A percentile compares a stretch with the other conserved stretches of the same genome.
phyloP scores from a whole-genome alignment of 768 basidiomycete species.

The Mycena rosella region DNA sequence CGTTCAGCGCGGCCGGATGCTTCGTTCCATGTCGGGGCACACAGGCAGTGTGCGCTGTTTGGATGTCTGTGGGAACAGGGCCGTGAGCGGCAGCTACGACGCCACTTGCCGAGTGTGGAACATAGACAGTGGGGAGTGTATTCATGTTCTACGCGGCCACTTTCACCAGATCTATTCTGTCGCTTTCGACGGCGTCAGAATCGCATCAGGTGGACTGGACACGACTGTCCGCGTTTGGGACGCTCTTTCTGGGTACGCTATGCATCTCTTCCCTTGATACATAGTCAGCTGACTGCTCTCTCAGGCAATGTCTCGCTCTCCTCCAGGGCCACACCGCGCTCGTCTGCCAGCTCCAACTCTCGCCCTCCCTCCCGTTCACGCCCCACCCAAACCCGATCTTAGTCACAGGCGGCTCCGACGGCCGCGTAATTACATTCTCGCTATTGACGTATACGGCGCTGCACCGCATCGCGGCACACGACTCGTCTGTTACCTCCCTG shows the following conservation, averaged over 20 bases:
- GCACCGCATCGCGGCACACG: constrained; percentile 88
- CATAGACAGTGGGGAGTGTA: constrained; percentile 88
- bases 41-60: constrained; percentile 86
- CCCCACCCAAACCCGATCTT: constrained; percentile 80
- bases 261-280: not conserved
- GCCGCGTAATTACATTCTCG: constrained; percentile 82
- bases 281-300: constrained; percentile 16
- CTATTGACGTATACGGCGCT: constrained; percentile 58
- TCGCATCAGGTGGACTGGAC: constrained; percentile 92
- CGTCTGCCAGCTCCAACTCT: constrained; percentile 91
- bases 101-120: constrained; percentile 92
- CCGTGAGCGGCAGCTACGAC: constrained; percentile 96
- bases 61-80: constrained; percentile 86
- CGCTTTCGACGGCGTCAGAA: constrained; percentile 86
- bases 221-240: constrained; percentile 96
- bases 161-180: constrained; percentile 92
- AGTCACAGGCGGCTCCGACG: constrained; percentile 82
- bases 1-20: constrained; percentile 79
- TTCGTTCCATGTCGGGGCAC: constrained; percentile 83
- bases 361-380: constrained; percentile 66
- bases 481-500: constrained; percentile 86
- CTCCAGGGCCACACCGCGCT: constrained; percentile 93
- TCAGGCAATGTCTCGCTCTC: constrained; percentile 83
- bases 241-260: constrained; percentile 80
- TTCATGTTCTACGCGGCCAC: constrained; percentile 87